Evolutionary conservation across 352 stramenopile genomes (phyloP).

Genomic region (Phytophthora parvispora): DNA sequence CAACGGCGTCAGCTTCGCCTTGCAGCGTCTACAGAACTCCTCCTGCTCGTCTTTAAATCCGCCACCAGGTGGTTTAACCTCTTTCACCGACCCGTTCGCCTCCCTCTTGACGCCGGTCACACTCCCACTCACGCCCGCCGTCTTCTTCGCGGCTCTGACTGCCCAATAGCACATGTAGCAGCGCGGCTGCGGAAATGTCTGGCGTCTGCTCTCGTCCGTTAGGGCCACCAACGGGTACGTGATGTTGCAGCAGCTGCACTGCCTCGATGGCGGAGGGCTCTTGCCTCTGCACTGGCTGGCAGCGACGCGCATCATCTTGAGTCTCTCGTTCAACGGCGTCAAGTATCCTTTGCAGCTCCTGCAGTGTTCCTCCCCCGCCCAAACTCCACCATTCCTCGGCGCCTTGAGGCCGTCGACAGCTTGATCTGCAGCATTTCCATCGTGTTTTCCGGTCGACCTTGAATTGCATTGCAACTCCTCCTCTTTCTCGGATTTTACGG

Average conservation of each 20-base stretch:
- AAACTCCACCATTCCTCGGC: not conserved
- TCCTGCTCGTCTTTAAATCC: not conserved
- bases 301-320: constrained; percentile 17
- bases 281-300: not conserved
- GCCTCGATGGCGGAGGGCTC: constrained; percentile 1
- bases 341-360: constrained; percentile 16
- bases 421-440: not conserved
- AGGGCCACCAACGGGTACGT: constrained; percentile 21
- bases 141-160: not conserved
- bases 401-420: not conserved
- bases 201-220: constrained; percentile 18
- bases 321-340: constrained; percentile 15
- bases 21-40: constrained; percentile 1
- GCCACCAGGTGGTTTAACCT: not conserved
- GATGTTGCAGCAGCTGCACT: constrained; percentile 23
- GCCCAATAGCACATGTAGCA: constrained; percentile 33
- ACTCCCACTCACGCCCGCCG: not conserved
- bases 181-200: constrained; percentile 2
- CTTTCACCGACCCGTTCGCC: constrained; percentile 3
- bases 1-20: constrained; percentile 1
- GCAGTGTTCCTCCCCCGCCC: constrained; percentile 16
- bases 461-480: not conserved
- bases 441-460: not conserved
- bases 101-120: constrained; percentile 13
- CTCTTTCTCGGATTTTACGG: not conserved